A percentile compares a stretch with the other conserved stretches of the same genome.
phyloP scores from a whole-genome alignment of 2,329 filamentous ascomycete genomes.

The Aureobasidium namibiae region DNA sequence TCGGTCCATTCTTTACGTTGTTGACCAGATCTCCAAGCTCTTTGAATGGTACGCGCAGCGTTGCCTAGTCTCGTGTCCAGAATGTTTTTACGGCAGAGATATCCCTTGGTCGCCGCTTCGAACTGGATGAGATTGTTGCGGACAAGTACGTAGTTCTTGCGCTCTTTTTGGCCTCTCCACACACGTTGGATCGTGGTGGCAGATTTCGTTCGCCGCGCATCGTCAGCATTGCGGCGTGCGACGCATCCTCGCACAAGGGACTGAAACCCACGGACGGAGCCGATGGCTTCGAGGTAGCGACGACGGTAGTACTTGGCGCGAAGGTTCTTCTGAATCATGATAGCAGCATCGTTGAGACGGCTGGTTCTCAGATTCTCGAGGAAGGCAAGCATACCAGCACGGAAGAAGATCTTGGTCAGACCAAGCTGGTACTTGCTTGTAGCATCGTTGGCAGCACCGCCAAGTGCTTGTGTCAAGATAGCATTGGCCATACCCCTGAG shows the following conservation, averaged over 20 bases:
- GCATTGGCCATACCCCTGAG: constrained; percentile 90
- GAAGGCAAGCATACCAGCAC: constrained; percentile 96
- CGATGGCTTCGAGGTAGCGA: constrained; percentile 78
- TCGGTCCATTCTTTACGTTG: constrained; percentile 75
- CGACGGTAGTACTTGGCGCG: constrained; percentile 91
- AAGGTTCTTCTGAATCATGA: constrained; percentile 98
- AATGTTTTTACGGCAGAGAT: constrained; percentile 80
- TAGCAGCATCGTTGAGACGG: constrained; percentile 84
- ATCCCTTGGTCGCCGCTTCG: constrained; percentile 86
- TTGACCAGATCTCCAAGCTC: constrained; percentile 74
- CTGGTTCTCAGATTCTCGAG: constrained; percentile 88
- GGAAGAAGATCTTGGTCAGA: constrained; percentile 98
- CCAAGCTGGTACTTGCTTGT: constrained; percentile 96
- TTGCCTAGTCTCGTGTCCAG: constrained; percentile 91
- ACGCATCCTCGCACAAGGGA: constrained; percentile 68
- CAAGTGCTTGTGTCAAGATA: constrained; percentile 82
- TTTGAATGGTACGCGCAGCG: constrained; percentile 82
- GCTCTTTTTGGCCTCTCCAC: constrained; percentile 87
- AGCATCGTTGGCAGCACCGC: constrained; percentile 50
- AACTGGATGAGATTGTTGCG: constrained; percentile 79
- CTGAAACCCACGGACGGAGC: constrained; percentile 73
- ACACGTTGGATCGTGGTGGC: constrained; percentile 92
- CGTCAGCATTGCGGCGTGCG: constrained; percentile 68
- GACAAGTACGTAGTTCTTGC: constrained; percentile 69
- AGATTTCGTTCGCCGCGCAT: constrained; percentile 73